Base-by-base conservation (phyloP, 257 asterid genomes). In the Lantana camara region DNA sequence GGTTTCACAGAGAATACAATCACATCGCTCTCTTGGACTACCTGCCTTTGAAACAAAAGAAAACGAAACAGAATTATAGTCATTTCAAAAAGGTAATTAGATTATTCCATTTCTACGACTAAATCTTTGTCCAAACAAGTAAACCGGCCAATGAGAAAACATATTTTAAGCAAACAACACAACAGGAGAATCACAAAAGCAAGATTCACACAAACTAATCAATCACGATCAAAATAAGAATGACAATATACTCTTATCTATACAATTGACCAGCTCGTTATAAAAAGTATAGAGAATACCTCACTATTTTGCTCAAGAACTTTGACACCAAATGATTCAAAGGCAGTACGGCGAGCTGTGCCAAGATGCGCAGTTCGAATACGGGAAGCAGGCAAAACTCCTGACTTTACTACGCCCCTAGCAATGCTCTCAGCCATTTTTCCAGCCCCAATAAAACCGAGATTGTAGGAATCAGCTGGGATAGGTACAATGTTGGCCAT, bases 381-480 rank as follows among this genome's bases (percentile, higher is more conserved):
- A 41, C 81, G 77, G 47, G 89, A 75, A 77, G 94, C 90, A 35
- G 96, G 95, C 74, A 93, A 68, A n/a, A 78, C 30, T 7, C 91
- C 95, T 0, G 96, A 93, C 3, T 81, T 81, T 66, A 87, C 87
- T 4, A 87, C 89, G 23, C 97, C 98, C 60, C 90, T 87, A 19
- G 96, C 97, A 54, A 93, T 90, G 84, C 97, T 93, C 74, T 90
- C 98, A 4, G 98, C 95, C 91, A 93, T 73, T 80, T 93, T 93
- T 0, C 98, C 98, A 49, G 97, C 98, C 58, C 98, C 98, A 29
- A 93, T 78, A 42, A 93, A 93, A 2, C 98, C 97, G 27, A 93
- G 78, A 45, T 81, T 89, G 87, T 70, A 92, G n/a, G 85, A 68
- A 20, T 89, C 97, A 7, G 66, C 37, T 16, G 87, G 84, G 67